These are phyloP conservation scores for Plectosphaerella cucumerina DNA, from an alignment of 2,329 filamentous ascomycete species.

Conservation along the genomic window DNA sequence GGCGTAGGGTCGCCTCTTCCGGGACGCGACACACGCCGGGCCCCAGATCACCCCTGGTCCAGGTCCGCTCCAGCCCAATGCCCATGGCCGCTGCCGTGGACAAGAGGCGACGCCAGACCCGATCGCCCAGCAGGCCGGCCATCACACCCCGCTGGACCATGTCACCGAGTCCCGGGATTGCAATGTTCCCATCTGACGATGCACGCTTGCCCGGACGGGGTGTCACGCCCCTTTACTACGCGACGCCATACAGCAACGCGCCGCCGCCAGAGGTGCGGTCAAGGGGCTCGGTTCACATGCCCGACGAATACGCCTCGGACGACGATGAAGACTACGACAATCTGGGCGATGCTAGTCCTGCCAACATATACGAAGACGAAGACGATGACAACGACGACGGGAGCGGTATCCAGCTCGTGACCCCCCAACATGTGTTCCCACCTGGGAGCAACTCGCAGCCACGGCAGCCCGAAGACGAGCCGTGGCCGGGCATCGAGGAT, in stretches of 20 bases:
- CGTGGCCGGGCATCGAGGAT: slow-evolving; percentile 54
- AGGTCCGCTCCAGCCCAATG: slow-evolving; percentile 22
- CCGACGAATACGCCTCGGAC: slow-evolving; percentile 13
- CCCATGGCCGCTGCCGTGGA: slow-evolving; percentile 2
- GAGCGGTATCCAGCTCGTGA: slow-evolving; percentile 19
- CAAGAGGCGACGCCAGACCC: slow-evolving; percentile 46
- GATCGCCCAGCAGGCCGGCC: slow-evolving; percentile 51
- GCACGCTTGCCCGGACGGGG: slow-evolving; percentile 27
- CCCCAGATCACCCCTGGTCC: slow-evolving; percentile 4
- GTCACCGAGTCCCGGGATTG: slow-evolving; percentile 39
- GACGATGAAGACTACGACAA: slow-evolving; percentile 17
- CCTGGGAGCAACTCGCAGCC: slow-evolving; percentile 18
- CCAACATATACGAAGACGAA: slow-evolving; percentile 20
- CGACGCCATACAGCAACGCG: slow-evolving; percentile 67
- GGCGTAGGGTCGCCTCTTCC: slow-evolving; percentile 43
- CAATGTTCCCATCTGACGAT: slow-evolving; percentile 23
- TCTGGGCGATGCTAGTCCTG: slow-evolving; percentile 17
- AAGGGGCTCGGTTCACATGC: slow-evolving; percentile 6
- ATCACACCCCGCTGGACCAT: slow-evolving; percentile 54
- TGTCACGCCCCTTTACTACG: slow-evolving; percentile 65
- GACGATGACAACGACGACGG: slow-evolving; percentile 26
- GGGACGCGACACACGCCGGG: slow-evolving; percentile 16
- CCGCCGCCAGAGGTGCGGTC: slow-evolving; percentile 38
- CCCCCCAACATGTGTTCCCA: slow-evolving; percentile 11
- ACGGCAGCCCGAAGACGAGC: slow-evolving; percentile 47